These are phyloP conservation scores for Alternaria arbusti DNA, from an alignment of 2,329 filamentous ascomycete species.

Conservation along the genomic window DNA sequence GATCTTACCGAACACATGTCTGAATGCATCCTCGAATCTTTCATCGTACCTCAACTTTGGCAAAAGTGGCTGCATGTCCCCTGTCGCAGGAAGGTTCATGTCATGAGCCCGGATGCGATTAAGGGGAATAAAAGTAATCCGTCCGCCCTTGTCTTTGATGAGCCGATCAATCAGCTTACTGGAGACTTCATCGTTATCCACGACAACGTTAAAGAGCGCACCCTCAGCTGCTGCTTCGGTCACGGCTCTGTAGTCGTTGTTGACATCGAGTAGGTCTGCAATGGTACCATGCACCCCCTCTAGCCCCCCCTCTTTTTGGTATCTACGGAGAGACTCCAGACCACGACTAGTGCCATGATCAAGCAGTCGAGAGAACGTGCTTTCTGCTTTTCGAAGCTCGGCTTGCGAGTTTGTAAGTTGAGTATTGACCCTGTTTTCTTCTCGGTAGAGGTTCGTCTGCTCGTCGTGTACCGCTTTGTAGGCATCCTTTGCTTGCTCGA, in stretches of 20 bases:
- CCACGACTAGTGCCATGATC: slow-evolving; percentile 87
- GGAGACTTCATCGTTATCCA: slow-evolving; percentile 88
- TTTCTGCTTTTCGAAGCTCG: slow-evolving; percentile 79
- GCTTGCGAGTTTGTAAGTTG: slow-evolving; percentile 76
- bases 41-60: slow-evolving; percentile 82
- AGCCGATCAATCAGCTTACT: slow-evolving; percentile 80
- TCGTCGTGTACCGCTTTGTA: slow-evolving; percentile 83
- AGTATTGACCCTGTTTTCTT: slow-evolving; percentile 85
- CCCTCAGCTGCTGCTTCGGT: slow-evolving; percentile 92
- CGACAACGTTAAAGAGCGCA: slow-evolving; percentile 94
- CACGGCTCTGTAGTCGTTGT: slow-evolving; percentile 82
- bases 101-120: slow-evolving; percentile 76
- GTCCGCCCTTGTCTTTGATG: slow-evolving; percentile 78
- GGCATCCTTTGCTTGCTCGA: slow-evolving; percentile 77
- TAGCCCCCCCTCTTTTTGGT: slow-evolving; percentile 80
- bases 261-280: slow-evolving; percentile 88
- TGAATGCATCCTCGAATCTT: slow-evolving; percentile 82
- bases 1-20: slow-evolving; percentile 93
- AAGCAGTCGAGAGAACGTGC: slow-evolving; percentile 81
- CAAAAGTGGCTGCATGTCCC: slow-evolving; percentile 85
- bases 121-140: slow-evolving; percentile 93
- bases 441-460: slow-evolving; percentile 83
- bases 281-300: slow-evolving; percentile 90
- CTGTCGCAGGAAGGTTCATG: slow-evolving; percentile 80
- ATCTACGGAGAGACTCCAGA: slow-evolving; percentile 81